A percentile compares a stretch with the other conserved stretches of the same genome.
Evolutionary conservation across 2,329 filamentous ascomycete species (phyloP).

Genomic region (Teratosphaeria epicoccoides): DNA sequence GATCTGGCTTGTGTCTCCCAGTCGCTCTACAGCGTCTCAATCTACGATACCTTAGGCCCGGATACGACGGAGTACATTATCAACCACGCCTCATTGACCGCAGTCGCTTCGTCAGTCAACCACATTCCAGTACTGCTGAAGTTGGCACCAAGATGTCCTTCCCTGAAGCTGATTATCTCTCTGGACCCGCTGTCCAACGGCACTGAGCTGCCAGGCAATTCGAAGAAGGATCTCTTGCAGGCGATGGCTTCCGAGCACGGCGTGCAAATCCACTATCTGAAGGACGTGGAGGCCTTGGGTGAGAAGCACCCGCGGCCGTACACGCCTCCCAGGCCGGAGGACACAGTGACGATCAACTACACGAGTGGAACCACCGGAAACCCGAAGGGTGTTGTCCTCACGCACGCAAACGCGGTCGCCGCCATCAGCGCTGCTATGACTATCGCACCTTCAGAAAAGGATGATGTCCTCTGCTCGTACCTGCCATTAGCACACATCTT

Average conservation of each 20-base stretch:
- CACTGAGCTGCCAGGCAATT: slow-evolving; percentile 58
- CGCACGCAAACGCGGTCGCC: slow-evolving; percentile 69
- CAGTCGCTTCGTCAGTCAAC: slow-evolving; percentile 66
- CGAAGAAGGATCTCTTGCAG: slow-evolving; percentile 69
- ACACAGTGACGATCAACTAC: slow-evolving; percentile 84
- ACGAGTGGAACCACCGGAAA: slow-evolving; percentile 76
- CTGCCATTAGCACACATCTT: slow-evolving; percentile 92
- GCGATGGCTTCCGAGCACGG: slow-evolving; percentile 63
- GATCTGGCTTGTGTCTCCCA: slow-evolving; percentile 84
- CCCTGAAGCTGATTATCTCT: slow-evolving; percentile 77
- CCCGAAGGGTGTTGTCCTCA: slow-evolving; percentile 75
- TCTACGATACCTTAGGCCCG: slow-evolving; percentile 91
- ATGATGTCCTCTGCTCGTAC: slow-evolving; percentile 70
- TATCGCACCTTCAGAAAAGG: slow-evolving; percentile 39
- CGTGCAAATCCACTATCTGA: slow-evolving; percentile 67
- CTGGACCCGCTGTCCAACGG: slow-evolving; percentile 73
- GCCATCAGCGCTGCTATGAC: slow-evolving; percentile 54
- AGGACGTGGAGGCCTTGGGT: slow-evolving; percentile 73
- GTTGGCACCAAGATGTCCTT: slow-evolving; percentile 64
- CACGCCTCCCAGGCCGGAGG: slow-evolving; percentile 60
- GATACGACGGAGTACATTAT: slow-evolving; percentile 92
- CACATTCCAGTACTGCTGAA: slow-evolving; percentile 76
- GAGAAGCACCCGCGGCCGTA: slow-evolving; percentile 57
- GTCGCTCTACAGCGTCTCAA: slow-evolving; percentile 76
- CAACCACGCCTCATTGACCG: slow-evolving; percentile 70